phyloP scores from a whole-genome alignment of 1,139 yeast species.

The Debaryomycetaceae sp. region DNA sequence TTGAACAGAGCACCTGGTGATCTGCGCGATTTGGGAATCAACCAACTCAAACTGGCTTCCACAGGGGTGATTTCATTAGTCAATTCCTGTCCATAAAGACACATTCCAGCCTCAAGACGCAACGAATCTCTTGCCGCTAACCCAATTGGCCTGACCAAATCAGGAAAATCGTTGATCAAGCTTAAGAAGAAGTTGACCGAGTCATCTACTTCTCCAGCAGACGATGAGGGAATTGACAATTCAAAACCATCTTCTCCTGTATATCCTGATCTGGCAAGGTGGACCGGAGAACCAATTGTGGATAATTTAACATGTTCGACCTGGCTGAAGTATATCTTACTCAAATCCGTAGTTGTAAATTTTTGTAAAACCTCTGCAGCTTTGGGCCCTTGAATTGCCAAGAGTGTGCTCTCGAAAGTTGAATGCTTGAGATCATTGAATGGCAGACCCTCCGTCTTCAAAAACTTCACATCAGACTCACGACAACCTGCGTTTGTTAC shows the following conservation, averaged over 20 bases:
- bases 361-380: slow-evolving; percentile 65
- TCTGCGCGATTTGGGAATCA: slow-evolving; percentile 80
- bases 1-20: slow-evolving; percentile 55
- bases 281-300: slow-evolving; percentile 45
- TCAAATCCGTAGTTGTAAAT: slow-evolving; percentile 58
- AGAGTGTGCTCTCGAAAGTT: slow-evolving; percentile 68
- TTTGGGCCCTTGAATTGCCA: slow-evolving; percentile 92
- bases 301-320: slow-evolving; percentile 55
- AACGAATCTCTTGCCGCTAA: slow-evolving; percentile 95
- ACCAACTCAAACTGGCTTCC: slow-evolving; percentile 87
- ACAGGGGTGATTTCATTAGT: slow-evolving; percentile 80
- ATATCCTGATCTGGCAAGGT: slow-evolving; percentile 91
- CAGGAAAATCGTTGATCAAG: slow-evolving; percentile 54
- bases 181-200: slow-evolving; percentile 63
- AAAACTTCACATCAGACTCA: slow-evolving; percentile 68
- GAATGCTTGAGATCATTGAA: slow-evolving; percentile 54
- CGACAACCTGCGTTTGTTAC: slow-evolving; percentile 98
- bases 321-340: slow-evolving; percentile 70
- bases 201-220: slow-evolving; percentile 35
- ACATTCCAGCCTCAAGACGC: slow-evolving; percentile 97
- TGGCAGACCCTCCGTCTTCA: slow-evolving; percentile 48
- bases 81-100: slow-evolving; percentile 91
- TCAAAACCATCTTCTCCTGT: slow-evolving; percentile 99
- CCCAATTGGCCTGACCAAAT: slow-evolving; percentile 79
- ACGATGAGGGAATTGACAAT: slow-evolving; percentile 65